phyloP scores from a whole-genome alignment of 176 grass and related monocot species.

The Avena insularis region DNA sequence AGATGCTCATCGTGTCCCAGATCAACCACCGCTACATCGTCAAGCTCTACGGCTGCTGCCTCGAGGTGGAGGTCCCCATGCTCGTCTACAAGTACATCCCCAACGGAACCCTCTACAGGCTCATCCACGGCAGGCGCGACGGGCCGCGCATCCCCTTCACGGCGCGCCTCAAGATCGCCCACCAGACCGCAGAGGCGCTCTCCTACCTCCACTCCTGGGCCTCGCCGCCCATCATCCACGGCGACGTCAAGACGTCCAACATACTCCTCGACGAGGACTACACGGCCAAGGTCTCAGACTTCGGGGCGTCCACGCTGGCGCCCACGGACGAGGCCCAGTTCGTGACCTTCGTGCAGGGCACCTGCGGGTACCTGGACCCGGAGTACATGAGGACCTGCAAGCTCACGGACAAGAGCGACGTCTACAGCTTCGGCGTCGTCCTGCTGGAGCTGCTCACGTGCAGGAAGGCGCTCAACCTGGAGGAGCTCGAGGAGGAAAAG shows the following conservation, averaged over 20 bases:
- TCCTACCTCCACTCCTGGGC: constrained; percentile 73
- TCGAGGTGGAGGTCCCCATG: constrained; percentile 74
- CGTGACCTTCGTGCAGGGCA: constrained; percentile 68
- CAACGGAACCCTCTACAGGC: constrained; percentile 50
- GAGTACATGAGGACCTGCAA: constrained; percentile 60
- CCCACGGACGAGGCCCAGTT: constrained; percentile 58
- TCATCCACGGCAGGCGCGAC: constrained; percentile 15
- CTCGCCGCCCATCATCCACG: constrained; percentile 64
- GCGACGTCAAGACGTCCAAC: constrained; percentile 74
- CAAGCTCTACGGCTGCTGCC: constrained; percentile 64
- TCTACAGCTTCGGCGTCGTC: constrained; percentile 81
- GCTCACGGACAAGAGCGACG: constrained; percentile 94
- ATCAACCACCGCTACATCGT: constrained; percentile 73
- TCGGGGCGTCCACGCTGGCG: constrained; percentile 60
- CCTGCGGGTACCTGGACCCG: constrained; percentile 68
- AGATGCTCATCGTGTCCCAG: constrained; percentile 83
- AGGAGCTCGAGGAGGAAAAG: constrained; percentile 40
- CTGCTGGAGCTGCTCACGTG: constrained; percentile 58
- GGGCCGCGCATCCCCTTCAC: constrained; percentile 22
- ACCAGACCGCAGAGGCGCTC: constrained; percentile 66
- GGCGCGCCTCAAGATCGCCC: constrained; percentile 52
- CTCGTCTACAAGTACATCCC: constrained; percentile 68
- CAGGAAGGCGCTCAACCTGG: constrained; percentile 57
- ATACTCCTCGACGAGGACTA: constrained; percentile 60
- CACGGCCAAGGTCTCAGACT: constrained; percentile 60